These are phyloP conservation scores for Elongisporangium prolatum DNA, from an alignment of 352 stramenopile genomes.

Conservation along the genomic window DNA sequence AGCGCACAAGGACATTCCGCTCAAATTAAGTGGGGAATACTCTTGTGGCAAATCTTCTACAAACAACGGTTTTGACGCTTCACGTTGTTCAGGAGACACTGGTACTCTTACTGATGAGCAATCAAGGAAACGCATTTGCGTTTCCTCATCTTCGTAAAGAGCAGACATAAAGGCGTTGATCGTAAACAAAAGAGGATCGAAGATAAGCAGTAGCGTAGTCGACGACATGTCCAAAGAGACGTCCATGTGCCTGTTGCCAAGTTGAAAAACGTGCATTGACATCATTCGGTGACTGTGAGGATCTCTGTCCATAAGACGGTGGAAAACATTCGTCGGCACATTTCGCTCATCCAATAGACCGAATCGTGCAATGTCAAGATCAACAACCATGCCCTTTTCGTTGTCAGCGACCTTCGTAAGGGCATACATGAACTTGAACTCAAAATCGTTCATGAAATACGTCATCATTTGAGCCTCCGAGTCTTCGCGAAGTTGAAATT, in stretches of 20 bases:
- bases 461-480: constrained; percentile 40
- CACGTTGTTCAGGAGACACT: constrained; percentile 53
- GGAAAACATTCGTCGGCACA: constrained; percentile 62
- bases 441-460: constrained; percentile 49
- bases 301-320: constrained; percentile 73
- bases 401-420: constrained; percentile 36
- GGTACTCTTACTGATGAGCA: constrained; percentile 36
- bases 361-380: constrained; percentile 58
- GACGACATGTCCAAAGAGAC: constrained; percentile 45
- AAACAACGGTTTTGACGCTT: constrained; percentile 40
- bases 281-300: constrained; percentile 54
- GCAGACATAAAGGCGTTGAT: constrained; percentile 59
- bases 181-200: constrained; percentile 60
- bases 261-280: constrained; percentile 36
- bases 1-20: constrained; percentile 44
- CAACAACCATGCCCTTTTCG: constrained; percentile 32
- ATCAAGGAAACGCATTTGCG: constrained; percentile 66
- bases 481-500: constrained; percentile 48
- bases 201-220: constrained; percentile 70
- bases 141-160: constrained; percentile 60
- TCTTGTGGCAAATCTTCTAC: constrained; percentile 50
- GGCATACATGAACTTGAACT: constrained; percentile 36
- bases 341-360: constrained; percentile 67
- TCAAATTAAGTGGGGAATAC: constrained; percentile 67
- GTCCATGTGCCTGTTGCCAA: constrained; percentile 49